Conservation (phyloP, 805 yeast genomes). For the Candida chauliodis region DNA sequence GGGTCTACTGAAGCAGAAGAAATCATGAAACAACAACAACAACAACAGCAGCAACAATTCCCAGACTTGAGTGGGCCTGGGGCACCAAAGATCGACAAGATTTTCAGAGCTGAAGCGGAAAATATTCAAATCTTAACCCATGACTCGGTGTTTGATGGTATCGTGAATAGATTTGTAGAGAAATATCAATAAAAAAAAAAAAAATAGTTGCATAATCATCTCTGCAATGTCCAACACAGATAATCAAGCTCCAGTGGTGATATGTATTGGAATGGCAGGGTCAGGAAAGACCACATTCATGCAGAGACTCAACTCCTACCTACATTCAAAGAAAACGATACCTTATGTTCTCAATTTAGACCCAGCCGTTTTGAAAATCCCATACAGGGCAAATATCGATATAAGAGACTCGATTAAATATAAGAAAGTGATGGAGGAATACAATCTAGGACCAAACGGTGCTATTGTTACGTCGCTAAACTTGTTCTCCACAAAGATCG, state of each 20-base stretch:
- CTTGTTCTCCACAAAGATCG: conserved; percentile 90
- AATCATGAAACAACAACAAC: conserved; percentile 36
- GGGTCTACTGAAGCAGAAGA: conserved; percentile 48
- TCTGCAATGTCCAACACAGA: background rate
- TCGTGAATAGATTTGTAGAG: conserved; percentile 52
- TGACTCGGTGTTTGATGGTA: conserved; percentile 47
- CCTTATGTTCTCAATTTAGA: conserved; percentile 94
- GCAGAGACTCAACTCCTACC: conserved; percentile 89
- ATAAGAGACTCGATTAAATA: conserved; percentile 95
- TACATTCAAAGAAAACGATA: conserved; percentile 65
- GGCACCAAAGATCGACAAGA: conserved; percentile 57
- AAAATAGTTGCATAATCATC: background rate
- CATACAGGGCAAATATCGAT: conserved; percentile 91
- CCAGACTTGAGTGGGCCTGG: conserved; percentile 50
- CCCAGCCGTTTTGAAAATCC: conserved; percentile 94
- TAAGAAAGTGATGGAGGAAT: conserved; percentile 93
- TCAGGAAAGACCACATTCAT: conserved; percentile 97
- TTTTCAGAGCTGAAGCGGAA: conserved; percentile 70
- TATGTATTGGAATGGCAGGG: conserved; percentile 51
- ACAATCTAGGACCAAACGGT: conserved; percentile 95
- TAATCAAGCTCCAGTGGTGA: conserved; percentile 33
- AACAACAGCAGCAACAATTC: conserved; percentile 30
- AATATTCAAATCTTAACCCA: conserved; percentile 62
- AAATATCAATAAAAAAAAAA: conserved; percentile 6
- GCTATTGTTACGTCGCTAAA: conserved; percentile 95